Evolutionary conservation across 208 protist genomes (phyloP), one percentile per base, ranked within the genome.

Genomic region (Leishmania tarentolae): DNA sequence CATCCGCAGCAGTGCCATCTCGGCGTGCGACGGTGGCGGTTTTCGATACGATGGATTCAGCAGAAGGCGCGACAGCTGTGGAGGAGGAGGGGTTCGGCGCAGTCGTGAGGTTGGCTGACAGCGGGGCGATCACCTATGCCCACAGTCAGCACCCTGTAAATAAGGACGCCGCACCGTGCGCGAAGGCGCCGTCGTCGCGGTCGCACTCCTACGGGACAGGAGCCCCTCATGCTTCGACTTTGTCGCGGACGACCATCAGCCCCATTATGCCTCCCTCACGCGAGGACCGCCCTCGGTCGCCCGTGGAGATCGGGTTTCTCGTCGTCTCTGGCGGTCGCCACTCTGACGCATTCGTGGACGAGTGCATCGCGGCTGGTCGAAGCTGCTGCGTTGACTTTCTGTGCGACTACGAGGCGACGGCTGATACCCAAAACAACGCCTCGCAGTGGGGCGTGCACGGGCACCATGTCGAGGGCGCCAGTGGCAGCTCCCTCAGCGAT

Each of bases 381-480:
- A 97, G 92, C 83, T 90, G 88, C 84, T 88, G 92, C 79, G 90
- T 92, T 5, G 92, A 97, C 75, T 94, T 95, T 50, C 44, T 97
- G 17, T 94, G 88, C 83, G 88, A 94, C 82, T 96, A 94, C 81
- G 87, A 91, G 86, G 76, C 81, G 8, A 79, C 65, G 35, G 63
- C 83, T 9, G 79, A 84, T 69, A 53, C 63, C 71, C 72, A 65
- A 44, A 52, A 73, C 56, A 66, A 21, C 66, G 73, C 76, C 47
- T 50, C 78, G 37, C 15, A 31, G 44, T 2, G 46, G 52, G 66
- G 0, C 2, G 31, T 5, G 11, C 66, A 42, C 28, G 21, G 47
- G 50, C 56, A 3, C 35, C 31, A 56, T 11, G 28, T 0, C 56
- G 42, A 59, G 57, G 50, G 59, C 46, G 3, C 53, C 28, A 65